Evolutionary conservation across 1,284 basidiomycete genomes (phyloP).

Genomic region (Coriolopsis trogii): DNA sequence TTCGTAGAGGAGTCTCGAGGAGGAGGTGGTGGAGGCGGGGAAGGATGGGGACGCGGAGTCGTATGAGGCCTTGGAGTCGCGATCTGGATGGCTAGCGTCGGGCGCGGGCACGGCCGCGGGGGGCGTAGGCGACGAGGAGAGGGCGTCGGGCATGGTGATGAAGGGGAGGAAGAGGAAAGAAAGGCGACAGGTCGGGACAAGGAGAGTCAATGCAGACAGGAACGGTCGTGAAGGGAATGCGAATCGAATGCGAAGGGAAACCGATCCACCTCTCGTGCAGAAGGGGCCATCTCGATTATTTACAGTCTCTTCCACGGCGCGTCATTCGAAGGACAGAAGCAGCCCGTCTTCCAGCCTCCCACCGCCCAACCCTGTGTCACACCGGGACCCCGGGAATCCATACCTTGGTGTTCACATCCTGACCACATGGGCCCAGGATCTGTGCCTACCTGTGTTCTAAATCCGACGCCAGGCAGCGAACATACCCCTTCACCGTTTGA

Average conservation of each 20-base stretch:
- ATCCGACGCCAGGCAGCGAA: no score
- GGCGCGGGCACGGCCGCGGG: slow-evolving; percentile 9
- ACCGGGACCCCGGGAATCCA: no score
- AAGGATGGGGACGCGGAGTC: slow-evolving; percentile 14
- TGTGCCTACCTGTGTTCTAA: no score
- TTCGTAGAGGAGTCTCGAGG: slow-evolving; percentile 8
- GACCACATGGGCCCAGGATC: no score
- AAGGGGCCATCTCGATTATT: no score
- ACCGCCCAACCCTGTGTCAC: no score
- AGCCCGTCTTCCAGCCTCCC: no score
- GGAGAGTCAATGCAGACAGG: neutral
- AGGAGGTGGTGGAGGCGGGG: slow-evolving; percentile 6
- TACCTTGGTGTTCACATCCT: no score
- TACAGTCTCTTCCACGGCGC: no score
- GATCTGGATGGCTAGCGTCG: slow-evolving; percentile 7
- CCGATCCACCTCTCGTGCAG: no score
- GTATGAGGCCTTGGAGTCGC: slow-evolving; percentile 14
- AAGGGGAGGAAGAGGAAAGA: neutral
- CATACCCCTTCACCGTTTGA: no score
- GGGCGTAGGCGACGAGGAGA: neutral
- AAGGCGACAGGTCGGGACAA: neutral
- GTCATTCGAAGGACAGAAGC: no score
- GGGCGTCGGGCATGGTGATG: slow-evolving; percentile 11
- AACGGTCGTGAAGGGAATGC: neutral
- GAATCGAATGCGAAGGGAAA: neutral